Evolutionary conservation across 1,284 basidiomycete species (phyloP).

Genomic region (Ceratobasidium sp.): DNA sequence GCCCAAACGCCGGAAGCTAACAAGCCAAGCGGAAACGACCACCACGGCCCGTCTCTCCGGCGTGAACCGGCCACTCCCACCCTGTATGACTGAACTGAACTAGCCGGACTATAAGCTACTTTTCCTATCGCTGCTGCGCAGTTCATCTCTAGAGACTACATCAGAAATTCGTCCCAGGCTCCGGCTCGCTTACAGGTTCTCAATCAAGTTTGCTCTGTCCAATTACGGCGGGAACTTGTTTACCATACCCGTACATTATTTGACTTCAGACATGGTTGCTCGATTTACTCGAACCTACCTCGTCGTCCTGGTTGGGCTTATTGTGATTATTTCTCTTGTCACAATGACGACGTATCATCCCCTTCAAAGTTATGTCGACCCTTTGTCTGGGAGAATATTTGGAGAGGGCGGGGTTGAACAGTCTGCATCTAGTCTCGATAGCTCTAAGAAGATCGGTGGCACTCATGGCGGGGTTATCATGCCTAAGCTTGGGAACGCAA

Average conservation of each 20-base stretch:
- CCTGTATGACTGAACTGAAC: too few species aligned
- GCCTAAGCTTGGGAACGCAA: slow-evolving; percentile 90
- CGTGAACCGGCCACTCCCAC: too few species aligned
- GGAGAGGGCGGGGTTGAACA: slow-evolving; percentile 74
- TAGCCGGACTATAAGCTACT: too few species aligned
- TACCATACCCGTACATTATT: neutral
- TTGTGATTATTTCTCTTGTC: slow-evolving; percentile 60
- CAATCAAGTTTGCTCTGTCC: neutral
- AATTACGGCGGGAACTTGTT: neutral
- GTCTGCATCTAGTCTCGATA: neutral
- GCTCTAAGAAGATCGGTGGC: slow-evolving; percentile 50
- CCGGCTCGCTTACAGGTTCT: neutral
- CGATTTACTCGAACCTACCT: slow-evolving; percentile 48
- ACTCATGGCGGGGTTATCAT: slow-evolving; percentile 84
- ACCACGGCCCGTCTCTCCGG: too few species aligned
- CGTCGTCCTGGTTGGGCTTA: slow-evolving; percentile 49
- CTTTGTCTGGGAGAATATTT: slow-evolving; percentile 76
- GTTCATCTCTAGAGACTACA: too few species aligned
- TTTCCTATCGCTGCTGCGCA: too few species aligned
- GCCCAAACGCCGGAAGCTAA: too few species aligned
- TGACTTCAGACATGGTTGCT: slow-evolving; percentile 32
- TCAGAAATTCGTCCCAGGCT: neutral
- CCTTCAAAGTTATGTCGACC: slow-evolving; percentile 74
- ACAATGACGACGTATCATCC: slow-evolving; percentile 68
- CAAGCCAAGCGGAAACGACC: too few species aligned